Base-by-base conservation (phyloP, 257 asterid species). In the Capsicum baccatum region DNA sequence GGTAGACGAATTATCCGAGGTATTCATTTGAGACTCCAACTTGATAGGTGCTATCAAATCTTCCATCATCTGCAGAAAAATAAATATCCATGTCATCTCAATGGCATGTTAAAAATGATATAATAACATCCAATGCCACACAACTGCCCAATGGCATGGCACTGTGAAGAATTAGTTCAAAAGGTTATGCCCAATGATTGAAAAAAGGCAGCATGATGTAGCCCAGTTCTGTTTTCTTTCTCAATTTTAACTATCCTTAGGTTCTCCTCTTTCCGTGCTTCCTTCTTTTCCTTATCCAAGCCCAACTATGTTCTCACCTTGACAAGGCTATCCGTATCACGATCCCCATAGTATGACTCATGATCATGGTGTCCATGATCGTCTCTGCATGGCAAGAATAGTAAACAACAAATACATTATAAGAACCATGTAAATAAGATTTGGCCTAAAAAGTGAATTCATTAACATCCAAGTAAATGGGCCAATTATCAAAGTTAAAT, bases 321-420 rank as follows among this genome's bases (percentile, higher is more conserved):
- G 84, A 95, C 94, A 55, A 97, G 91, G 90, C 87, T 94, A 17
- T 94, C 95, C 14, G 97, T 94, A 88, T 97, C 99, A 79, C 99
- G 94, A 88, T 97, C 99, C 2, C 99, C 99, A 90, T 97, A 95
- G 89, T 97, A 97, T 10, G 99, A 89, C 88, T 97, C 99, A 54
- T 97, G 99, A 9, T 95, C 96, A 79, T 95, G 99, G 90, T 93
- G 99, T 62, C 99, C 98, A 81, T 93, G 96, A 60, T 92, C 94
- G 19, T 91, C 99, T 86, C 98, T 97, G 93, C 47, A 81, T 76
- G 16, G 67, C 73, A 70, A 85, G 11, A 42, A 19, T 57, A 67
- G 47, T 79, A 80, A 86, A 74, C 50, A 79, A 81, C 52, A 81
- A 83, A 56, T 57, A 8, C 50, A 52, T 83, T 79, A 55, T 33